A percentile compares a stretch with the other conserved stretches of the same genome.
Conservation (phyloP, 192 early-diverging fungal genomes). For the Podochytrium sp. region DNA sequence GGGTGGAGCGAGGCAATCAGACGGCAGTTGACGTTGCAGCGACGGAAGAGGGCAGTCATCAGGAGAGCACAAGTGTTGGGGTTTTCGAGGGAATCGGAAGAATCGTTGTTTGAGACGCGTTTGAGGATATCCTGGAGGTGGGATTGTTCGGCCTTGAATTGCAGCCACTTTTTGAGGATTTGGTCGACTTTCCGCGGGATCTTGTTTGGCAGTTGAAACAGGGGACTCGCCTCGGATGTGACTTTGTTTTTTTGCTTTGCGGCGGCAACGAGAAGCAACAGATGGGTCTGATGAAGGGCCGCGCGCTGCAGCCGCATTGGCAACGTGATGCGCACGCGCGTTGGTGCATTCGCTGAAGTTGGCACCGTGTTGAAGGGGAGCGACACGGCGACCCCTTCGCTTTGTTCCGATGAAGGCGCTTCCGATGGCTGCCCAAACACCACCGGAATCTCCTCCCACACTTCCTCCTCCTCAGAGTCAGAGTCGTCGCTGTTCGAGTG, state of each 20-base stretch:
- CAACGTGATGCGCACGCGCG: background rate
- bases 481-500: background rate
- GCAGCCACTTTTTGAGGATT: background rate
- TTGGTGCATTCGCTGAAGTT: background rate
- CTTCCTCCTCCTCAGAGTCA: conserved; percentile 36
- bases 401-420: background rate
- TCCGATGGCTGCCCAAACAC: background rate
- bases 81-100: conserved; percentile 7
- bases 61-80: conserved; percentile 51
- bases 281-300: conserved; percentile 64
- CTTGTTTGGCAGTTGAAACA: background rate
- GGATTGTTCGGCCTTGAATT: conserved; percentile 2
- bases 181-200: background rate
- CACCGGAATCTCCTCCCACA: conserved; percentile 36
- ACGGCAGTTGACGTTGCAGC: conserved; percentile 57
- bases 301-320: conserved; percentile 54
- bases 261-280: conserved; percentile 58
- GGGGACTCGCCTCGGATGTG: conserved; percentile 39
- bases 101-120: no score
- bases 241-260: conserved; percentile 62
- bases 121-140: no score
- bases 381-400: background rate
- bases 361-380: background rate
- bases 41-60: conserved; percentile 54
- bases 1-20: conserved; percentile 71